Evolutionary conservation across 305 asterid genomes (phyloP), one percentile per base, ranked within the genome.

Genomic region (Fraxinus greggii): DNA sequence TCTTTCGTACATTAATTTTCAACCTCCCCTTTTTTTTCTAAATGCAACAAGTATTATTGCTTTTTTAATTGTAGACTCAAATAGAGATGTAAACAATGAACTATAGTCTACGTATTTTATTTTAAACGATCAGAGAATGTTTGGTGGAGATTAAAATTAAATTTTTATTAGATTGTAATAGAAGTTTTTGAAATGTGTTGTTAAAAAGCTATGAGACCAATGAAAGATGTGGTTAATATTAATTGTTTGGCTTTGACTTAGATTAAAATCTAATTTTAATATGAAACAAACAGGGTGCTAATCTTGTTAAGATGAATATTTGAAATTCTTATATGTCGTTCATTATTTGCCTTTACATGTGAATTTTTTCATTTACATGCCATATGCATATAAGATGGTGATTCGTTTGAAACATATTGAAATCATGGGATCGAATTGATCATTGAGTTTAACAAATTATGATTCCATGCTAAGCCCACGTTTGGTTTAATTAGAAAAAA

Each of bases 1-100:
- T 77, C 82, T 59, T 79, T 79, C 72, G 28, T 83, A 75, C 79
- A 83, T 83, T 83, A 78, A 83, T 78, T 83, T 82, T 78, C 82
- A 51, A 36, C 79, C 72, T 83, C 24, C 75, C 82, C 28, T 56
- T 82, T 42, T 45, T 45, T 83, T 77, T 3, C 32, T 23, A 82
- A 77, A 77, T 82, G 82, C 67, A 29, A 56, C 21, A 1, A 24
- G 51, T 72, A 35, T 82, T 33, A 40, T 77, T 72, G 15, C 38
- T 10, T 67, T 65, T 67, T 67, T 9, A 24, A 23, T 45, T 45
- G 56, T n/a, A 45, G 56, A 45, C 19, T 42, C 19, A 45, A 45
- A 12, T 45, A 12, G 56, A 45, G n/a, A 45, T 45, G 56, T 19
- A 45, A 45, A 45, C 56, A 45, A 45, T 13, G 17, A 45, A 45